A percentile compares a stretch with the other conserved stretches of the same genome.
These are phyloP conservation scores for Vitis hybrid DNA, from an alignment of 177 flowering plant genomes.

Conservation along the genomic window DNA sequence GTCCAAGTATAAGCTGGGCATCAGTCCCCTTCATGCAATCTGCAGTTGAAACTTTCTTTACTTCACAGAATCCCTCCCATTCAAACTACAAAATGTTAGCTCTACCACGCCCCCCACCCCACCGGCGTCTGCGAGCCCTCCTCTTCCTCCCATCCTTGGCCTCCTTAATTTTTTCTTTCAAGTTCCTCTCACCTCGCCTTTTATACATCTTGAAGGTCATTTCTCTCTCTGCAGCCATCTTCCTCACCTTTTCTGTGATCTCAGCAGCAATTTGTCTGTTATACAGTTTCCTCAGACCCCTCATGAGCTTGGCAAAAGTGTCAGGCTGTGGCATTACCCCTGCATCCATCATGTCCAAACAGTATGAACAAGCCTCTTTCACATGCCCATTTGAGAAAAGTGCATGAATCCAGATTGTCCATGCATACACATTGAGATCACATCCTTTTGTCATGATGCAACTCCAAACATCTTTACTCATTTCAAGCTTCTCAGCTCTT, in stretches of 20 bases:
- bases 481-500: constrained; percentile 73
- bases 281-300: constrained; percentile 71
- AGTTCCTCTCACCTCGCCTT: constrained; percentile 75
- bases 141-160: constrained; percentile 60
- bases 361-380: constrained; percentile 90
- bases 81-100: constrained; percentile 22
- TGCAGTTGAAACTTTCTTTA: background rate
- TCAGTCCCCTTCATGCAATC: background rate
- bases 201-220: constrained; percentile 89
- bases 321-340: constrained; percentile 89
- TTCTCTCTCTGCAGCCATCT: constrained; percentile 86
- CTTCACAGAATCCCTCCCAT: background rate
- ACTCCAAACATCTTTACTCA: constrained; percentile 84
- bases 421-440: constrained; percentile 74
- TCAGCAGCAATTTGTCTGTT: constrained; percentile 77
- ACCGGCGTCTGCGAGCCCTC: constrained; percentile 45
- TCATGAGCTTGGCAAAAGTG: constrained; percentile 94
- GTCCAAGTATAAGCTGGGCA: background rate
- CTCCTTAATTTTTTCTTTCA: constrained; percentile 67
- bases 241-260: constrained; percentile 86
- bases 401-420: constrained; percentile 97
- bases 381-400: constrained; percentile 77
- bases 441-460: constrained; percentile 61
- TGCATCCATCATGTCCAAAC: constrained; percentile 90
- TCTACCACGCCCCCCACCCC: constrained; percentile 35